Base-by-base conservation (phyloP, 2,329 filamentous ascomycete species). In the Aspergillus fumigatus region DNA sequence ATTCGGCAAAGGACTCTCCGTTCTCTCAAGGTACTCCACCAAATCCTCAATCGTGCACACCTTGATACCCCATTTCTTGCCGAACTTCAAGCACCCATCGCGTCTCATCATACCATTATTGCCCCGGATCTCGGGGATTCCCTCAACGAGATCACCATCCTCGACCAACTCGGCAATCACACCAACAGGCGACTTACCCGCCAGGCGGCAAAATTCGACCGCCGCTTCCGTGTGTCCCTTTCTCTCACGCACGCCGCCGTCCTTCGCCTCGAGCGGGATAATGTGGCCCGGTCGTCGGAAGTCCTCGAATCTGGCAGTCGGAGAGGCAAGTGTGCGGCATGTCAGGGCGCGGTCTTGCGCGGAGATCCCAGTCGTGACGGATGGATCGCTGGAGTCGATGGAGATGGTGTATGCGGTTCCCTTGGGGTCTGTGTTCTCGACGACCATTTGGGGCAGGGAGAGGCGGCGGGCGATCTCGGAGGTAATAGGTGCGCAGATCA, bases 31-130 rank as follows among this genome's bases (percentile, higher is more conserved):
- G 72, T 95, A 89, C 56, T 79, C 80, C 27, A 93, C 88, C 76
- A 99, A 75, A 75, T 93, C 92, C 71, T 93, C 92, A 76, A 99
- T 97, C 29, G 94, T 97, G 77, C 92, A 96, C 57, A 96, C 91
- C 79, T 89, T 94, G 65, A 99, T 79, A 4, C 92, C 92, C 86
- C 89, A 97, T 75, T 82, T 86, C 75, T 86, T 85, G 27, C 92
- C 94, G 81, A 99, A 99, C 51, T 81, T 83, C 69, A 99, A 79
- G 77, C 92, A 97, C 40, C 85, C 89, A 77, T 96, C 91, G 61
- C 91, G 85, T 64, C 92, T 80, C 86, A 97, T 87, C 94, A 99
- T 99, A 26, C 88, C 90, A n/a, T 77, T 76, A 52, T 87, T 84
- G 21, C 83, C 86, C 10, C 74, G 73, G 63, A 86, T 79, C 67